These are phyloP conservation scores for Zalerion maritima DNA, from an alignment of 495 filamentous ascomycete species.

Conservation along the genomic window DNA sequence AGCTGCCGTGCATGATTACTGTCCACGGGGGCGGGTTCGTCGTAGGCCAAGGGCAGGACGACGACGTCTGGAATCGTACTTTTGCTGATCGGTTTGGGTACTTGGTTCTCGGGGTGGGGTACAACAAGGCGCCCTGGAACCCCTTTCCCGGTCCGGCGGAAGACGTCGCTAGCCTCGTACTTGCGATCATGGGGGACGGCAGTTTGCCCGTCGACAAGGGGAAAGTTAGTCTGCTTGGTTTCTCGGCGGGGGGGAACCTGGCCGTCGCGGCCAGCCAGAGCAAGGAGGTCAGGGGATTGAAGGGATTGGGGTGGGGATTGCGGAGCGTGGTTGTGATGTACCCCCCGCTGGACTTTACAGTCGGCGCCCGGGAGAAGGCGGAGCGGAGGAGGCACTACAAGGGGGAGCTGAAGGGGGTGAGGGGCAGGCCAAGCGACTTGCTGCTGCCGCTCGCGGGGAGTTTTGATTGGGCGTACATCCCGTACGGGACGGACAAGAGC, in stretches of 20 bases:
- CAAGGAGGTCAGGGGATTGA: no score
- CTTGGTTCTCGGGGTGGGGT: slow-evolving; percentile 23
- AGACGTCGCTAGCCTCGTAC: slow-evolving; percentile 19
- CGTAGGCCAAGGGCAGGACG: slow-evolving; percentile 16
- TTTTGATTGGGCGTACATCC: slow-evolving; percentile 22
- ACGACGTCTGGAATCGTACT: slow-evolving; percentile 22
- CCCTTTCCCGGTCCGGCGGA: slow-evolving; percentile 18
- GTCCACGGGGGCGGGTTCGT: slow-evolving; percentile 29
- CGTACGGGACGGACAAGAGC: slow-evolving; percentile 5
- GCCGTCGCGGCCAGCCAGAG: slow-evolving; percentile 15
- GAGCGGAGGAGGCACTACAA: slow-evolving; percentile 19
- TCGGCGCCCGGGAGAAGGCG: slow-evolving; percentile 6
- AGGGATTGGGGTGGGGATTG: no score
- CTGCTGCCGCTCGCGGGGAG: slow-evolving; percentile 7
- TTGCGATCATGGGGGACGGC: slow-evolving; percentile 11
- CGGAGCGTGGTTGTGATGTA: slow-evolving; percentile 19
- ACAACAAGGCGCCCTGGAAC: slow-evolving; percentile 19
- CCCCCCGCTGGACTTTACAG: slow-evolving; percentile 16
- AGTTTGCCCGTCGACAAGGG: slow-evolving; percentile 19
- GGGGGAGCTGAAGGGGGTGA: slow-evolving; percentile 13
- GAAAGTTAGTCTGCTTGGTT: slow-evolving; percentile 21
- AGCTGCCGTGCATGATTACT: slow-evolving; percentile 20
- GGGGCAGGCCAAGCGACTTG: slow-evolving; percentile 11
- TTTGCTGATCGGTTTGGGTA: slow-evolving; percentile 17
- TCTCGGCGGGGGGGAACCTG: slow-evolving; percentile 23